Conservation (phyloP, 148 eudicot species). For the Polygonum maritimum region DNA sequence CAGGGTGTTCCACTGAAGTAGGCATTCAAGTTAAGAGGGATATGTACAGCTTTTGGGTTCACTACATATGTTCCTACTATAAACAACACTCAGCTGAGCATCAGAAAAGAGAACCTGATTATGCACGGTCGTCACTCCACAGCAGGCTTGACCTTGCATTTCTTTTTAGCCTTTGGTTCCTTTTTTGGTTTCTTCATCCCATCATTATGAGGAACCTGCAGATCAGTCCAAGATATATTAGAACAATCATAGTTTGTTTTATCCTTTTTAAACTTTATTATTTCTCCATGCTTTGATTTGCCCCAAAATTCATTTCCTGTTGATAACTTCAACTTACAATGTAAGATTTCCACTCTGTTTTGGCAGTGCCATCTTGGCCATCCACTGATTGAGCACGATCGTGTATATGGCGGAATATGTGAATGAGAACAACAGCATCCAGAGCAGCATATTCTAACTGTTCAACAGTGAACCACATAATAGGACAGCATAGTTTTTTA, state of each 20-base stretch:
- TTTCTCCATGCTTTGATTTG: too few relatives aligned
- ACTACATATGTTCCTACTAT: not conserved
- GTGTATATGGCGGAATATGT: slow-evolving; percentile 70
- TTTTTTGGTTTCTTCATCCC: slow-evolving; percentile 31
- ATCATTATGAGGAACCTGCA: slow-evolving; percentile 48
- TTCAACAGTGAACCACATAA: slow-evolving; percentile 9
- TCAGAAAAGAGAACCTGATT: not conserved
- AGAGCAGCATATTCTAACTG: slow-evolving; percentile 99
- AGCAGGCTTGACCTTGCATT: slow-evolving; percentile 18
- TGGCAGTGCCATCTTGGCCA: slow-evolving; percentile 32
- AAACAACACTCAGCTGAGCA: not conserved
- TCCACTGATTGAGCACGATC: slow-evolving; percentile 36
- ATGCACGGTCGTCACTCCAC: not conserved
- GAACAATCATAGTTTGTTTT: not conserved
- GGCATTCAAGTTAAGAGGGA: not conserved
- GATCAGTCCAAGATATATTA: not conserved
- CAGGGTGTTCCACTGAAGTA: not conserved
- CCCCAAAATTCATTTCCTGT: too few relatives aligned
- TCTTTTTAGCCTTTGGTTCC: slow-evolving; percentile 16
- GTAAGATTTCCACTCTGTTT: slow-evolving; percentile 84
- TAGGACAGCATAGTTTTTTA: not conserved
- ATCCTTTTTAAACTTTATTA: too few relatives aligned
- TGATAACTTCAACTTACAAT: slow-evolving; percentile 44
- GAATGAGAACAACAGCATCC: slow-evolving; percentile 92
- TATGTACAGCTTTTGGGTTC: not conserved